phyloP scores from a whole-genome alignment of 192 early-diverging fungal species.

The Diversispora epigaea region DNA sequence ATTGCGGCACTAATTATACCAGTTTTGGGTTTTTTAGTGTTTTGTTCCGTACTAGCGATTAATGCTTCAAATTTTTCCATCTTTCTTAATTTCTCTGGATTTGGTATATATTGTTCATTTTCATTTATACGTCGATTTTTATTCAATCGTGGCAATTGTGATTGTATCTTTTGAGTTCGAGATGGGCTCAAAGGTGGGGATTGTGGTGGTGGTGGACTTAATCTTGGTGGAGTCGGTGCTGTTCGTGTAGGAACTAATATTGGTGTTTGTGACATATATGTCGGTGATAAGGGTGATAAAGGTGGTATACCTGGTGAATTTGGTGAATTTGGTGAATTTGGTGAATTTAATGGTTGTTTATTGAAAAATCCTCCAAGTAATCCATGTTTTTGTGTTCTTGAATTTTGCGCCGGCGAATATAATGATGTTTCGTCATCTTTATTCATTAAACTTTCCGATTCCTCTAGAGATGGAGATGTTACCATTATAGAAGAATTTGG shows the following conservation, averaged over 20 bases:
- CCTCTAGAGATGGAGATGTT: background rate
- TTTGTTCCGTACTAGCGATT: constrained; percentile 8
- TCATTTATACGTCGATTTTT: background rate
- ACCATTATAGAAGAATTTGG: background rate
- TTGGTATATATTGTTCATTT: background rate
- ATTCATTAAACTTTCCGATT: background rate
- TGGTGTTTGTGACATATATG: background rate
- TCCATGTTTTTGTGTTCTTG: background rate
- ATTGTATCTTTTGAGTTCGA: background rate
- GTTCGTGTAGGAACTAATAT: background rate
- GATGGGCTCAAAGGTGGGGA: constrained; percentile 27
- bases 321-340: background rate
- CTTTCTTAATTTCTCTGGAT: constrained; percentile 21
- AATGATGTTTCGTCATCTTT: background rate
- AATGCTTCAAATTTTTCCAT: constrained; percentile 25
- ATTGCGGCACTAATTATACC: constrained; percentile 7
- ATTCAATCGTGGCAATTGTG: background rate
- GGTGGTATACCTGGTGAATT: background rate
- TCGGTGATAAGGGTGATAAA: background rate
- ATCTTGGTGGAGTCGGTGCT: background rate
- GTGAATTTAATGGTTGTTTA: constrained; percentile 12
- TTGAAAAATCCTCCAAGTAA: constrained; percentile 26
- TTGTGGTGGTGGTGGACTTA: constrained; percentile 13
- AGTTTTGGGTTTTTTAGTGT: background rate
- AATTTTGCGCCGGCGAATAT: background rate